Evolutionary conservation across 768 basidiomycete species (phyloP).

Genomic region (Tubosaeta brunneosetosa): DNA sequence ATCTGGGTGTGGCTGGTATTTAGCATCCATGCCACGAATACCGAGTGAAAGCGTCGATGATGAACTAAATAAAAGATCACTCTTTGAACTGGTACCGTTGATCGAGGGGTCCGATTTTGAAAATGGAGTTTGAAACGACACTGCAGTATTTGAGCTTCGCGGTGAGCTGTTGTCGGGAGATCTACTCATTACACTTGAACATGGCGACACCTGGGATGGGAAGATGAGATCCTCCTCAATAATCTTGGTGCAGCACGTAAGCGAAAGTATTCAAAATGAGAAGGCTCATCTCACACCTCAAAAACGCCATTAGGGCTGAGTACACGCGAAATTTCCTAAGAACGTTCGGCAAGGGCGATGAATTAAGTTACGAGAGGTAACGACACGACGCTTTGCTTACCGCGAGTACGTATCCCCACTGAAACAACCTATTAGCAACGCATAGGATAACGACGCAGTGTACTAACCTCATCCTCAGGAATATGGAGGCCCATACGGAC

Average conservation of each 20-base stretch:
- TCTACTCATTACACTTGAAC: conserved; percentile 2
- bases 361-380: conserved; percentile 13
- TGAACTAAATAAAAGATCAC: conserved; percentile 11
- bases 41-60: conserved; percentile 22
- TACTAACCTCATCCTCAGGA: conserved; percentile 64
- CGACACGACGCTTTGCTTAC: conserved; percentile 31
- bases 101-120: conserved; percentile 24
- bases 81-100: conserved; percentile 11
- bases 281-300: conserved; percentile 44
- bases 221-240: conserved; percentile 74
- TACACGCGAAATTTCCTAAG: conserved; percentile 63
- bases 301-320: conserved; percentile 57
- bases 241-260: conserved; percentile 38
- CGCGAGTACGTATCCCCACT: conserved; percentile 68
- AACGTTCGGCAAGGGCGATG: conserved; percentile 2
- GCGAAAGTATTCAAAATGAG: neutral
- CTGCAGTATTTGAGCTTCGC: conserved; percentile 26
- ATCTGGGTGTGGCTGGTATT: conserved; percentile 28
- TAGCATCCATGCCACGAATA: conserved; percentile 8
- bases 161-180: conserved; percentile 24
- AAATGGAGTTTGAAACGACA: conserved; percentile 16
- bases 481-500: conserved; percentile 61
- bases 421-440: conserved; percentile 16
- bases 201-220: conserved; percentile 38
- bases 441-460: neutral